phyloP scores from a whole-genome alignment of 257 asterid species.

The Leonotis leonurus region DNA sequence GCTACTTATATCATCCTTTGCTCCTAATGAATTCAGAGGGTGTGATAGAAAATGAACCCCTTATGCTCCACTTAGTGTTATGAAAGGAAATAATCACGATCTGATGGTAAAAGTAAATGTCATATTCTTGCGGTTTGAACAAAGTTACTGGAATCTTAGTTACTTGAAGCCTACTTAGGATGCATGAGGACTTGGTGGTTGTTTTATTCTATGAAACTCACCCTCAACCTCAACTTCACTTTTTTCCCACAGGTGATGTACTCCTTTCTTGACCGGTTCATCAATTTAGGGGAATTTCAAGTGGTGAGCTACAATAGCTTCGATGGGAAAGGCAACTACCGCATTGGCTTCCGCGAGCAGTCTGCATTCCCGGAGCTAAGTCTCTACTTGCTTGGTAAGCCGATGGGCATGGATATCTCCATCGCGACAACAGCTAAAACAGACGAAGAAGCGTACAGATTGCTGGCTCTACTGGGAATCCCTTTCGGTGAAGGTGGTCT shows the following conservation, averaged over 20 bases:
- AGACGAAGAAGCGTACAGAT: conserved; percentile 64
- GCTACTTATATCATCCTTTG: neutral
- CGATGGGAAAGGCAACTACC: conserved; percentile 88
- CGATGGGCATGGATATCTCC: conserved; percentile 92
- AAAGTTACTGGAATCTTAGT: neutral
- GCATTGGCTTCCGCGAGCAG: conserved; percentile 78
- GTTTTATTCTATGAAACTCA: neutral
- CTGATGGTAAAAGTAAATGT: neutral
- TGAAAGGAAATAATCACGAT: neutral
- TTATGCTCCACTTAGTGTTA: neutral
- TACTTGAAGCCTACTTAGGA: neutral
- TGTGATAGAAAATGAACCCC: neutral
- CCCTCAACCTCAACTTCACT: conserved; percentile 3
- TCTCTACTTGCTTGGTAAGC: conserved; percentile 58
- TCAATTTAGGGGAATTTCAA: conserved; percentile 87
- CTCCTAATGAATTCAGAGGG: neutral
- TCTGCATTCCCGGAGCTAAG: conserved; percentile 84
- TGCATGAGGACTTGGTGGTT: too few species aligned
- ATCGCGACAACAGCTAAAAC: conserved; percentile 74
- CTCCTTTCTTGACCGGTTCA: conserved; percentile 83
- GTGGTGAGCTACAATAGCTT: conserved; percentile 83
- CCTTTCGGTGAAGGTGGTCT: conserved; percentile 70
- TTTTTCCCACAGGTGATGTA: conserved; percentile 58
- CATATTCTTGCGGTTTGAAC: neutral
- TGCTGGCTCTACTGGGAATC: conserved; percentile 91